Conservation (phyloP, 2,329 filamentous ascomycete species). For the Curvularia hawaiiensis region DNA sequence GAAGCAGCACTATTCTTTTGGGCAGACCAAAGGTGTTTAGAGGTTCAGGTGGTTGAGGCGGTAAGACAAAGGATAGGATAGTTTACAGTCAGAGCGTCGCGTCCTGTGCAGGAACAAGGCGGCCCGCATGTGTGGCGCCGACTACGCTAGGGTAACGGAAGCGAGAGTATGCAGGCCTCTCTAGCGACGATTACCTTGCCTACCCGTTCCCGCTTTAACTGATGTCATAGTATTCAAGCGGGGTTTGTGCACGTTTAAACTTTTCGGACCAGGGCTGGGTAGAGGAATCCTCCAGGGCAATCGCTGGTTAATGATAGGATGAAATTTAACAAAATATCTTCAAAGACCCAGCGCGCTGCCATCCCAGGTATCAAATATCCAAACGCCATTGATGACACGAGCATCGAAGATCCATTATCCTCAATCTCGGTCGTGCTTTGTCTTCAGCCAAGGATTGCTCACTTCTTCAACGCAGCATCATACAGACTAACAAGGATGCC, state of each 20-base stretch:
- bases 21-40: background rate
- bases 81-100: slow-evolving; percentile 1
- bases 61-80: slow-evolving; percentile 2
- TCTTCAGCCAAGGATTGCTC: slow-evolving; percentile 4
- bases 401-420: slow-evolving; percentile 1
- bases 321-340: background rate
- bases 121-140: slow-evolving; percentile 2
- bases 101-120: background rate
- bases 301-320: background rate
- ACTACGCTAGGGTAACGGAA: background rate
- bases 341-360: background rate
- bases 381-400: slow-evolving; percentile 8
- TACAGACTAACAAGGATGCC: slow-evolving; percentile 74
- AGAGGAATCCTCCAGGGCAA: background rate
- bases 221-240: background rate
- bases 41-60: background rate
- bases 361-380: slow-evolving; percentile 6
- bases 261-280: background rate
- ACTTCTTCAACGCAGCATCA: slow-evolving; percentile 73
- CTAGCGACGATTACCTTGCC: background rate
- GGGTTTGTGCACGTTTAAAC: background rate
- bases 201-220: background rate
- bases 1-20: background rate
- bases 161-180: slow-evolving; percentile 1
- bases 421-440: background rate